Base-by-base conservation (phyloP, 1,284 basidiomycete species). In the Ceratobasidium sp. region DNA sequence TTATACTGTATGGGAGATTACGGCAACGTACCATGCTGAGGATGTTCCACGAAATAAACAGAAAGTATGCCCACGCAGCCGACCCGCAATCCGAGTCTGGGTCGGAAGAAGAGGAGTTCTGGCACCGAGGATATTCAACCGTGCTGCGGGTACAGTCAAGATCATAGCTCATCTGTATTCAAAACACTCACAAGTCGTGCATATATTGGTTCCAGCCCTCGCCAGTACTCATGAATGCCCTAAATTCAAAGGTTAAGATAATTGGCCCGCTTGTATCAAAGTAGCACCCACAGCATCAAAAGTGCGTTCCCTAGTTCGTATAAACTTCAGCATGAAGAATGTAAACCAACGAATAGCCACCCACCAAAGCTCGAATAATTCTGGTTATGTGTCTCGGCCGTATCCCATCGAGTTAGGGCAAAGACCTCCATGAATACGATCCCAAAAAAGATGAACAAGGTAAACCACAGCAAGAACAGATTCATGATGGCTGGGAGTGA, bases 21-120 rank as follows among this genome's bases (percentile, higher is more conserved):
- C 73, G 73, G 71, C 65, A 42, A 76, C 87, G 75, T 73, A 94
- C 93, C 93, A 98, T 98, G 84, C 93, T 96, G 56, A 98, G 82
- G 43, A 99, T 82, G 77, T 98, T 98, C 96, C 96, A 99, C 0
- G 91, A 86, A 74, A 98, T 97, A 80, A 98, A 98, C 31, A 99
- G 81, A 0, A 85, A 83, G 77, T 90, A 96, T 0, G 96, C 89
- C 90, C 95, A 97, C 3, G 82, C 82, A 7, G 85, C 78, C 74
- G 92, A 96, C 13, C 96, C 96, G 75, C 96, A 99, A 78, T 99
- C 96, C 0, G 92, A 91, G 34, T 90, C 84, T 6, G 86, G 79
- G 31, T 82, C 75, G 0, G 75, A 57, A 10, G 72, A 49, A 0
- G 78, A 71, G 2, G 85, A 84, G 75, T 88, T 89, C 7, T 93